Evolutionary conservation across 176 grass and related monocot genomes (phyloP), one percentile per base, ranked within the genome.

Genomic region (Ampelocalamus luodianensis): DNA sequence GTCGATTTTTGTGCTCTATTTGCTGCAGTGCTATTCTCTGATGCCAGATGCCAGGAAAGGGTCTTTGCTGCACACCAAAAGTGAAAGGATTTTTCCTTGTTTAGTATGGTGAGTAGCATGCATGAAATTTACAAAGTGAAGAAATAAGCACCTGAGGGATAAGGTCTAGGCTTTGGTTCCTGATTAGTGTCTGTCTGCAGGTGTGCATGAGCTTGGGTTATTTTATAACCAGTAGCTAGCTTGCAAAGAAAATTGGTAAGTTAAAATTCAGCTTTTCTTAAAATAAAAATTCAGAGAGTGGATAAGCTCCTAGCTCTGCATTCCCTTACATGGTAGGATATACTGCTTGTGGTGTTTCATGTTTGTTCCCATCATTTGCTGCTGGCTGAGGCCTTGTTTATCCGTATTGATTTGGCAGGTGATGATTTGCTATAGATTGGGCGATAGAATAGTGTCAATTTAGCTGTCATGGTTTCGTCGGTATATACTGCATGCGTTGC

Each of bases 321-420:
- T 79, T 79, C 63, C 27, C 96, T 89, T 94, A 96, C 93, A 89
- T 89, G 97, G 93, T 54, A 99, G 71, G 72, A 88, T 91, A 44
- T 99, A 99, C 79, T 99, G 93, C 72, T 99, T 99, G 81, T 99
- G 92, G 68, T 92, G 92, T n/a, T 93, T 96, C 61, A 84, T 62
- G 23, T 39, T 74, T 44, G 83, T 82, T 71, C 64, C 87, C 48
- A 79, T 60, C 90, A 94, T 85, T 2, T 88, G 84, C 86, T 96
- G 97, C 86, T 99, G 93, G 53, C 88, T 91, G 49, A 91, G 56
- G 64, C 93, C 97, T 91, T 92, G 88, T 90, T 90, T 96, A 50
- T 99, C 92, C 18, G 74, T 90, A 63, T 88, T 94, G 71, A 84
- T 65, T 85, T 96, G 90, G 76, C 93, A 96, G 51, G 92, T 96